These are phyloP conservation scores for Saturnispora ahearnii DNA, from an alignment of 805 yeast genomes.

Conservation along the genomic window DNA sequence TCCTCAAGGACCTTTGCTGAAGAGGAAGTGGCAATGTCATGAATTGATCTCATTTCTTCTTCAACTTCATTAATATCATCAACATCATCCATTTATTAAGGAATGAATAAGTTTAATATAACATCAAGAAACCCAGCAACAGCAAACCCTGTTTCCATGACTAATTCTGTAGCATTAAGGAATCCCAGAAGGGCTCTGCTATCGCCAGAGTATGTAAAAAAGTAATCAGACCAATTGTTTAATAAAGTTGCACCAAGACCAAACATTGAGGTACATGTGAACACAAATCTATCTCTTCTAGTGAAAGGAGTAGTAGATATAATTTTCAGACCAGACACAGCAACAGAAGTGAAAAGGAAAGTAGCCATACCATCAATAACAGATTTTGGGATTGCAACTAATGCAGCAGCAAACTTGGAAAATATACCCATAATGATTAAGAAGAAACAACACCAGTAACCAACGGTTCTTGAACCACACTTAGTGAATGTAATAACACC, in stretches of 20 bases:
- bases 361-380: slow-evolving; percentile 82
- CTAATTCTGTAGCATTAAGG: slow-evolving; percentile 43
- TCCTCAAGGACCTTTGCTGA: neutral
- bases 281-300: slow-evolving; percentile 47
- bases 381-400: slow-evolving; percentile 70
- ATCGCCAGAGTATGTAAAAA: slow-evolving; percentile 41
- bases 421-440: slow-evolving; percentile 80
- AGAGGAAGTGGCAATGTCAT: slow-evolving; percentile 3
- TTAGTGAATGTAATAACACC: slow-evolving; percentile 90
- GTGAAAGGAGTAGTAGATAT: slow-evolving; percentile 46
- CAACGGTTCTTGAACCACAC: slow-evolving; percentile 79
- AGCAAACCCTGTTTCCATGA: slow-evolving; percentile 52
- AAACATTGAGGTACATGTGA: slow-evolving; percentile 42
- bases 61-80: slow-evolving; percentile 34
- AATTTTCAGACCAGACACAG: slow-evolving; percentile 50
- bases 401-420: slow-evolving; percentile 82
- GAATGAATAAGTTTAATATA: slow-evolving; percentile 38
- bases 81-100: slow-evolving; percentile 40
- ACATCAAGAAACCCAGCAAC: slow-evolving; percentile 47
- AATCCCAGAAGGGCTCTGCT: slow-evolving; percentile 39
- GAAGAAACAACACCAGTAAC: slow-evolving; percentile 47
- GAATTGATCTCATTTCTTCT: slow-evolving; percentile 23
- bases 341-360: slow-evolving; percentile 47
- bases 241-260: slow-evolving; percentile 45
- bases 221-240: slow-evolving; percentile 37